Evolutionary conservation across 2,329 filamentous ascomycete species (phyloP).

Genomic region (Penicillium paneum): DNA sequence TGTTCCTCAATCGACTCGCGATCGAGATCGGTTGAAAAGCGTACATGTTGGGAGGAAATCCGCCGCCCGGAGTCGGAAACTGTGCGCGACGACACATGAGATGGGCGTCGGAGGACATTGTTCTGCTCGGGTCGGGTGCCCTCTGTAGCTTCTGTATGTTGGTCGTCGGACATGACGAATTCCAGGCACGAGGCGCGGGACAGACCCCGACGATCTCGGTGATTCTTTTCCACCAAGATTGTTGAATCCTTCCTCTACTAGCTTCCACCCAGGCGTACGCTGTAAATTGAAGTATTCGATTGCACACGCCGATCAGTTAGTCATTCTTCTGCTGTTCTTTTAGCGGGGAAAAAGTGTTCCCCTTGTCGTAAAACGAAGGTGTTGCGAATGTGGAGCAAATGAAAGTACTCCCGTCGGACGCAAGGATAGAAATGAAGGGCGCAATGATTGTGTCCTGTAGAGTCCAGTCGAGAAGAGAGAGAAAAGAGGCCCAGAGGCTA

Average conservation of each 20-base stretch:
- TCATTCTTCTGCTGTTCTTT: constrained; percentile 1
- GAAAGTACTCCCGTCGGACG: constrained; percentile 5
- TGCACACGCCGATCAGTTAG: background rate
- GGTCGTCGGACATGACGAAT: constrained; percentile 23
- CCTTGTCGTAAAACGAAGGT: constrained; percentile 7
- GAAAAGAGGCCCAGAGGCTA: background rate
- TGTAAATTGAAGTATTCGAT: background rate
- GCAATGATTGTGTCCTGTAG: background rate
- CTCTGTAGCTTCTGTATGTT: constrained; percentile 3
- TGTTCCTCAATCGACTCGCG: constrained; percentile 21
- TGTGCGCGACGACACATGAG: constrained; percentile 27
- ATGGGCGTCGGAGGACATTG: constrained; percentile 22
- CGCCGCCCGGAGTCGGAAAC: constrained; percentile 30
- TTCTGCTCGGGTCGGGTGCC: constrained; percentile 7
- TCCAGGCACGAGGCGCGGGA: constrained; percentile 11
- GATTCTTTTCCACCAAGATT: background rate
- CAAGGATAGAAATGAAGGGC: constrained; percentile 7
- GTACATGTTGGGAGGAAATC: constrained; percentile 32
- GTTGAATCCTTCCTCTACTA: background rate
- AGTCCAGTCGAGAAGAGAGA: background rate
- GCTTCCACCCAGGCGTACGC: background rate
- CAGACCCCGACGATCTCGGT: constrained; percentile 14
- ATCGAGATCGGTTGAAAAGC: constrained; percentile 35
- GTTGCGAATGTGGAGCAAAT: constrained; percentile 3
- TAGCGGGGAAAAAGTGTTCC: background rate